These are phyloP conservation scores for Ophiostoma tasmaniense DNA, from an alignment of 2,329 filamentous ascomycete genomes.

Conservation along the genomic window DNA sequence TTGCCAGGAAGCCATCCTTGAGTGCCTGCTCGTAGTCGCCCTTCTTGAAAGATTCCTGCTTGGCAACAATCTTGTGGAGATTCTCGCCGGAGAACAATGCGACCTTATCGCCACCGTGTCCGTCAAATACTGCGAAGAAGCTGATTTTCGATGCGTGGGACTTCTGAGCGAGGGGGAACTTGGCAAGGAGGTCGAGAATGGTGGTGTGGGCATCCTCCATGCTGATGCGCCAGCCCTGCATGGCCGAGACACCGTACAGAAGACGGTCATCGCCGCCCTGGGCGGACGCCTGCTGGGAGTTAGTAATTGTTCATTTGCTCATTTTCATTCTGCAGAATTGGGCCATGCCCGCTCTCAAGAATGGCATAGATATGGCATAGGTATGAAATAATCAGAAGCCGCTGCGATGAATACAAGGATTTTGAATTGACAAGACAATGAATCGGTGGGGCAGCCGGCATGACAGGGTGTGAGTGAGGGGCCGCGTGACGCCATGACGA, in stretches of 20 bases:
- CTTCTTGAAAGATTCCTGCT: conserved; percentile 86
- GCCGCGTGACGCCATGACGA: conserved; percentile 10
- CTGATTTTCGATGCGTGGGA: conserved; percentile 67
- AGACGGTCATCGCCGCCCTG: conserved; percentile 88
- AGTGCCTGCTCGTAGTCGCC: conserved; percentile 91
- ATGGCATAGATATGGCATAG: not conserved
- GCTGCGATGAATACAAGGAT: not conserved
- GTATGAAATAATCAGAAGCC: not conserved
- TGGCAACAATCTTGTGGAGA: conserved; percentile 87
- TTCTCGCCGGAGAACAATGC: conserved; percentile 87
- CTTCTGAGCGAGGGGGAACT: conserved; percentile 46
- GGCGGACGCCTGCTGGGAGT: conserved; percentile 60
- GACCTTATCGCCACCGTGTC: conserved; percentile 94
- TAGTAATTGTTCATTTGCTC: not conserved
- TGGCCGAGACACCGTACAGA: conserved; percentile 89
- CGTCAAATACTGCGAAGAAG: conserved; percentile 97
- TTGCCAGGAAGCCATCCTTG: conserved; percentile 94
- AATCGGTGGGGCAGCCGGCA: conserved; percentile 11
- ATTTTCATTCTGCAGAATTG: conserved; percentile 1
- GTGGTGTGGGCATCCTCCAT: conserved; percentile 97
- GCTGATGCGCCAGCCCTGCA: conserved; percentile 99
- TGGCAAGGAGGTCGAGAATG: conserved; percentile 73
- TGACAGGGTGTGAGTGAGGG: conserved; percentile 2
- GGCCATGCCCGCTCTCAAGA: not conserved
- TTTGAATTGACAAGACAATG: conserved; percentile 20